A percentile compares a stretch with the other conserved stretches of the same genome.
These are phyloP conservation scores for Earliella scabrosa DNA, from an alignment of 1,284 basidiomycete genomes.

Conservation along the genomic window DNA sequence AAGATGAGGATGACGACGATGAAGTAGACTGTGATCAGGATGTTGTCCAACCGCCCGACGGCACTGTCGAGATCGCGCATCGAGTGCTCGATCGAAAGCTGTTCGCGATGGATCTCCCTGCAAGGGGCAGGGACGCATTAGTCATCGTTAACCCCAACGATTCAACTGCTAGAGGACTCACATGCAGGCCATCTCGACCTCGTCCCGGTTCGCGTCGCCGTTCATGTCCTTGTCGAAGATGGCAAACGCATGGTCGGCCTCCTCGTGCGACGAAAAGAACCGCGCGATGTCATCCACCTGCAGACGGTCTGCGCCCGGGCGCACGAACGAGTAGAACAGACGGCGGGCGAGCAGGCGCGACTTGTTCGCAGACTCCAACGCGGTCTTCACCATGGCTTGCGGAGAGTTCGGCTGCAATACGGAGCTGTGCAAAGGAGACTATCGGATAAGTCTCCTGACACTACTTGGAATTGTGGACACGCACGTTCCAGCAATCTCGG, in stretches of 20 bases:
- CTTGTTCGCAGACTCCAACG: conserved; percentile 82
- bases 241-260: conserved; percentile 67
- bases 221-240: conserved; percentile 88
- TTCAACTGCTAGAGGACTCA: conserved; percentile 32
- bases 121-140: not conserved
- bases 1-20: conserved; percentile 76
- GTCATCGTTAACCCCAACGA: not conserved
- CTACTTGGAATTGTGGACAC: conserved; percentile 2
- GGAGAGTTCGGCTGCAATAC: conserved; percentile 90
- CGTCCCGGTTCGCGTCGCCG: conserved; percentile 78
- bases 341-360: conserved; percentile 83
- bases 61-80: conserved; percentile 94
- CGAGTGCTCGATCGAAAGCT: conserved; percentile 82
- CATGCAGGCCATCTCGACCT: conserved; percentile 79
- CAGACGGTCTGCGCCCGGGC: conserved; percentile 62
- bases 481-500: conserved; percentile 71
- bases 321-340: conserved; percentile 87
- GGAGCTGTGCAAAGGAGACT: no score
- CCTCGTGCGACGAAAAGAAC: conserved; percentile 73
- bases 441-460: no score
- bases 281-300: conserved; percentile 73
- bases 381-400: conserved; percentile 79
- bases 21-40: conserved; percentile 69
- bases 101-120: conserved; percentile 84
- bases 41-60: conserved; percentile 79